These are phyloP conservation scores for Ganoderma meredithae DNA, from an alignment of 1,284 basidiomycete genomes.

Conservation along the genomic window DNA sequence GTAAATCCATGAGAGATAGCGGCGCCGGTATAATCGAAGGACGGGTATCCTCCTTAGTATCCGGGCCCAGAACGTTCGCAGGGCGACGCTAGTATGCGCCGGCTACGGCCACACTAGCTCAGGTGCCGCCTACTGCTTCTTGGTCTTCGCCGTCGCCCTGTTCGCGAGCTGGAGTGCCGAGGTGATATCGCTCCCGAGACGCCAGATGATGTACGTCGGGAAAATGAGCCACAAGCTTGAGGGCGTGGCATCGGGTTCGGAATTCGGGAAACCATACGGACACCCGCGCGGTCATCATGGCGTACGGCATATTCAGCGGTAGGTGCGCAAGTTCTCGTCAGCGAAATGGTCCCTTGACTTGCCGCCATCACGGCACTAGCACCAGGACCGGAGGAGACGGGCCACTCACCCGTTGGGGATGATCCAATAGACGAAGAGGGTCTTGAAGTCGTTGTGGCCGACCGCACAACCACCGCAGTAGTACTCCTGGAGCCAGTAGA, in stretches of 20 bases:
- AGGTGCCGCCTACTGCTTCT: constrained; percentile 32
- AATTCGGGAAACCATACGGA: background rate
- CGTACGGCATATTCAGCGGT: background rate
- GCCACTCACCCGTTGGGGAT: constrained; percentile 78
- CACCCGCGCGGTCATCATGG: constrained; percentile 4
- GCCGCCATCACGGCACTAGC: constrained; percentile 7
- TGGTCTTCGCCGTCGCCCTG: constrained; percentile 33
- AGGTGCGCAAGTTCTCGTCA: constrained; percentile 7
- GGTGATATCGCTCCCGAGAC: constrained; percentile 64
- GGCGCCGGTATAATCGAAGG: background rate
- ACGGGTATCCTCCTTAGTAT: background rate
- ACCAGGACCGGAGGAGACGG: constrained; percentile 13
- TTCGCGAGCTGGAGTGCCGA: constrained; percentile 51
- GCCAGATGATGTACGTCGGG: constrained; percentile 63
- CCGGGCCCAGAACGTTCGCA: background rate
- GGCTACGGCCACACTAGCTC: constrained; percentile 12
- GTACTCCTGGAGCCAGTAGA: constrained; percentile 85
- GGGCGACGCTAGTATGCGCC: constrained; percentile 8
- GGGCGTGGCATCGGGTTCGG: background rate
- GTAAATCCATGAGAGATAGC: constrained; percentile 20
- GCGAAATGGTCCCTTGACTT: background rate
- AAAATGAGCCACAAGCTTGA: constrained; percentile 76
- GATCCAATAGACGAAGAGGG: constrained; percentile 71
- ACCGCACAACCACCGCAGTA: constrained; percentile 75
- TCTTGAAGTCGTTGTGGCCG: constrained; percentile 73